A percentile compares a stretch with the other conserved stretches of the same genome.
Conservation (phyloP, 225 moss, liverwort and hornwort genomes). For the Ulota crispa region DNA sequence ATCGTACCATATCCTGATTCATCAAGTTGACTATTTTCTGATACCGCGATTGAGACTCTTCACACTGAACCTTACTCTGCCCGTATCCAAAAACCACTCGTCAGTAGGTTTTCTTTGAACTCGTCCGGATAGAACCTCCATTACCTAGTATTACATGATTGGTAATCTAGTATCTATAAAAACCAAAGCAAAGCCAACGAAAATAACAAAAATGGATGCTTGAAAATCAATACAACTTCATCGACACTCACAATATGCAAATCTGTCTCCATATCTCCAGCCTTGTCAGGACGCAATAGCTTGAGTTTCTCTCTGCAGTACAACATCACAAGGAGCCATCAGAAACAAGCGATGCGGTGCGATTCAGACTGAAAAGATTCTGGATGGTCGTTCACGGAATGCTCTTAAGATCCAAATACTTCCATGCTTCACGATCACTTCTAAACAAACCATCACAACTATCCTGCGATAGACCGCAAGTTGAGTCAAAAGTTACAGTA, state of each 20-base stretch:
- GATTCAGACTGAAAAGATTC: background rate
- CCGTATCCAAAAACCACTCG: slow-evolving; percentile 7
- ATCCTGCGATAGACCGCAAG: background rate
- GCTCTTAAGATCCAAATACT: background rate
- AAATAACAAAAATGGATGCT: background rate
- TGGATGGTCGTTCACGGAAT: background rate
- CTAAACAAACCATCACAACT: background rate
- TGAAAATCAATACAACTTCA: background rate
- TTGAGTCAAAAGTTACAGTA: no score
- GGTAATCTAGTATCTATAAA: slow-evolving; percentile 1
- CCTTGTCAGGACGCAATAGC: slow-evolving; percentile 80
- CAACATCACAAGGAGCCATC: slow-evolving; percentile 17
- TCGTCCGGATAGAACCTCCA: slow-evolving; percentile 3
- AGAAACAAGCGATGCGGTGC: background rate
- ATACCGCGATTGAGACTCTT: slow-evolving; percentile 69
- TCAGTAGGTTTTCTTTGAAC: slow-evolving; percentile 19
- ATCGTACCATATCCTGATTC: slow-evolving; percentile 86
- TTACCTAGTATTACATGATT: background rate
- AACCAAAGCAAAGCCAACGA: background rate
- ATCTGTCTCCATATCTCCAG: slow-evolving; percentile 81
- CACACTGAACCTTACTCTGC: slow-evolving; percentile 77
- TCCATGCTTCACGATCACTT: background rate
- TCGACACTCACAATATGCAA: slow-evolving; percentile 59
- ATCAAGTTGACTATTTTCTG: slow-evolving; percentile 75
- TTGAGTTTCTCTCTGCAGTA: slow-evolving; percentile 79